phyloP scores from a whole-genome alignment of 495 filamentous ascomycete species.

The Friedmanniomyces simplex region DNA sequence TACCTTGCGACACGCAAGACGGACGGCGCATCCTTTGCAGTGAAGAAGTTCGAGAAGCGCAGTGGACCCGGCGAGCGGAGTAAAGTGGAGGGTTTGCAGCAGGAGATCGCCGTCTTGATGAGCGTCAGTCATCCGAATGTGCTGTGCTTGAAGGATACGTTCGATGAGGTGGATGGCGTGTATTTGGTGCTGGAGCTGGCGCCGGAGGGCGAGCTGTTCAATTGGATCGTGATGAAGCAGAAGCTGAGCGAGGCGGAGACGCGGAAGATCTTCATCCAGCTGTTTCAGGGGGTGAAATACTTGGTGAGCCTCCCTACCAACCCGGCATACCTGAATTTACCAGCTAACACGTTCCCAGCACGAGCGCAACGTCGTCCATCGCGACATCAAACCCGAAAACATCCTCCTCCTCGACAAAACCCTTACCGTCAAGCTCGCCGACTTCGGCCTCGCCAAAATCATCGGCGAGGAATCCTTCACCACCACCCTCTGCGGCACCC shows the following conservation, averaged over 20 bases:
- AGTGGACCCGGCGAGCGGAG: constrained; percentile 67
- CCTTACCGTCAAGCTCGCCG: constrained; percentile 81
- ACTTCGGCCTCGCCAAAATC: constrained; percentile 97
- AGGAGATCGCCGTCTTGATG: constrained; percentile 95
- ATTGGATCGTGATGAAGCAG: constrained; percentile 76
- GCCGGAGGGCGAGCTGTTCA: constrained; percentile 88
- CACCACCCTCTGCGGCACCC: constrained; percentile 91
- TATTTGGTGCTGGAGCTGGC: constrained; percentile 91
- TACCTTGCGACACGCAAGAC: constrained; percentile 80
- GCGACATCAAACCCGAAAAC: constrained; percentile 98
- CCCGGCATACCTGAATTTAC: not conserved
- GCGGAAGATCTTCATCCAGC: constrained; percentile 76
- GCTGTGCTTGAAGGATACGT: constrained; percentile 88
- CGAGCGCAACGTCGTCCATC: constrained; percentile 93
- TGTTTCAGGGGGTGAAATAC: constrained; percentile 92
- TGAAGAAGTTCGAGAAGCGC: constrained; percentile 86
- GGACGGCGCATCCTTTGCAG: constrained; percentile 75
- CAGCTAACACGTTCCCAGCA: constrained; percentile 50
- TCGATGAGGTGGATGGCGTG: constrained; percentile 81
- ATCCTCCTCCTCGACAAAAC: constrained; percentile 80
- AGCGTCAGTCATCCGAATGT: constrained; percentile 92
- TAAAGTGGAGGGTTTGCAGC: constrained; percentile 74
- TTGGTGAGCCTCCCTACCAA: constrained; percentile 48
- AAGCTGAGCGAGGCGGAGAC: constrained; percentile 78
- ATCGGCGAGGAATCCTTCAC: constrained; percentile 98